Evolutionary conservation across 1,139 yeast species (phyloP), one percentile per base, ranked within the genome.

Genomic region (Magnusiomyces suaveolens): DNA sequence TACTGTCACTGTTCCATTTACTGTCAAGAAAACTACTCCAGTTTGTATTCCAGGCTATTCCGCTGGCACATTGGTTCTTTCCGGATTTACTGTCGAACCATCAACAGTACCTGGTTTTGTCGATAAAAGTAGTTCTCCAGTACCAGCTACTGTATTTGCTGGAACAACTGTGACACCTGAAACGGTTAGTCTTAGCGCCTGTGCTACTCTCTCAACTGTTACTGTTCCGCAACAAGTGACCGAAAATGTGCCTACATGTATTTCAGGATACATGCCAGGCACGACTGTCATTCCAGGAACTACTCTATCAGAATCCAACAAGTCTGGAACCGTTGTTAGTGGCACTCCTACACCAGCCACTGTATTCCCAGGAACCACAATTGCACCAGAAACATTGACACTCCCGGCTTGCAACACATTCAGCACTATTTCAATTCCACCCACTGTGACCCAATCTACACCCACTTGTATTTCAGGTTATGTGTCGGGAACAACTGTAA

Each of bases 281-380:
- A 32, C 48, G 16, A 48, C 52, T 46, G 47, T 43, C 29, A 36
- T 53, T 24, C 48, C 49, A 33, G 51, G 43, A 14, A 43, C 52
- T 21, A 53, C 53, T 26, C 21, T 53, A 20, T 39, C 52, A 1
- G 49, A 38, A 25, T 38, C 55, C 20, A 26, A 38, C 12, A 50
- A 49, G 4, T 20, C 41, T 25, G 52, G 51, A 23, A 53, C 55
- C 18, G 43, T 53, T 46, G 50, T 49, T 2, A 46, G 38, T 44
- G 55, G 55, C 23, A 53, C 52, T 3, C 47, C 55, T 12, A 23
- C 25, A n/a, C 50, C 50, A 24, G 46, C 53, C 4, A 43, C 55
- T 18, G 43, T 50, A 21, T 43, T 38, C 36, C 6, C 50, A 10
- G 33, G 47, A 1, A 26, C 52, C 8, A 44, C 52, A 24, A 24